Evolutionary conservation across 2,329 filamentous ascomycete species (phyloP).

Genomic region (Trichoderma simmonsii): DNA sequence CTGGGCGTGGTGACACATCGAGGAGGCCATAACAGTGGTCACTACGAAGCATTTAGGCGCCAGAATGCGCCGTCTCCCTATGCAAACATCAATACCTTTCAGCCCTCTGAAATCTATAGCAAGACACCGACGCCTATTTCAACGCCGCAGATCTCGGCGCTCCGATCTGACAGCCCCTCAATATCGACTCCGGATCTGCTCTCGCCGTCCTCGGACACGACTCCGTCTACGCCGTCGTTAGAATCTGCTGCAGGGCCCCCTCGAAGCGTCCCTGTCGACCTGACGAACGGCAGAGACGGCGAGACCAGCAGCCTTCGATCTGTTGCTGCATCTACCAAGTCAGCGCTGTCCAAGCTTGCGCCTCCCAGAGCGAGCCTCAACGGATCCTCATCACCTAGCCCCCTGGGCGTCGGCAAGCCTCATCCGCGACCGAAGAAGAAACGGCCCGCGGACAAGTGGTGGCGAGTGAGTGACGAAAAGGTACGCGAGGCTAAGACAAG

Average conservation of each 20-base stretch:
- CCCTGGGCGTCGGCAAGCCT: conserved; percentile 22
- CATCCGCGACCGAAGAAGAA: conserved; percentile 55
- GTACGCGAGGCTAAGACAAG: conserved; percentile 90
- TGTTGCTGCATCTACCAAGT: conserved; percentile 54
- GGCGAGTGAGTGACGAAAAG: conserved; percentile 97
- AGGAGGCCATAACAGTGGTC: conserved; percentile 90
- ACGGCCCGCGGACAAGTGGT: conserved; percentile 70
- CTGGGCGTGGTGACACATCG: conserved; percentile 90
- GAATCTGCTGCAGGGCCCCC: conserved; percentile 33
- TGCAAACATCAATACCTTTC: conserved; percentile 77
- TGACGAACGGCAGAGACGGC: conserved; percentile 41
- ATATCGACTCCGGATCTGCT: conserved; percentile 48
- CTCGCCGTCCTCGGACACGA: conserved; percentile 35
- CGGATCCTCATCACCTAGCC: conserved; percentile 22
- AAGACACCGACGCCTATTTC: conserved; percentile 53
- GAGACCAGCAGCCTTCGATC: conserved; percentile 50
- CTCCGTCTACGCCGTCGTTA: conserved; percentile 38
- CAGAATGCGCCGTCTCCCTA: conserved; percentile 78
- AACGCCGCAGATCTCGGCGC: conserved; percentile 45
- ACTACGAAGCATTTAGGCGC: conserved; percentile 93
- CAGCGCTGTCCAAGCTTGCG: conserved; percentile 49
- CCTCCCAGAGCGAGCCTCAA: conserved; percentile 35
- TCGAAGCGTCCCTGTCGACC: conserved; percentile 33
- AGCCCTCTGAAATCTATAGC: conserved; percentile 70
- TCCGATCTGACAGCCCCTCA: conserved; percentile 40